Percentiles rank a stretch among this genome's conserved stretches.
Evolutionary conservation across 371 early-diverging fungal genomes (phyloP).

Genomic region (Batkoa obscura): DNA sequence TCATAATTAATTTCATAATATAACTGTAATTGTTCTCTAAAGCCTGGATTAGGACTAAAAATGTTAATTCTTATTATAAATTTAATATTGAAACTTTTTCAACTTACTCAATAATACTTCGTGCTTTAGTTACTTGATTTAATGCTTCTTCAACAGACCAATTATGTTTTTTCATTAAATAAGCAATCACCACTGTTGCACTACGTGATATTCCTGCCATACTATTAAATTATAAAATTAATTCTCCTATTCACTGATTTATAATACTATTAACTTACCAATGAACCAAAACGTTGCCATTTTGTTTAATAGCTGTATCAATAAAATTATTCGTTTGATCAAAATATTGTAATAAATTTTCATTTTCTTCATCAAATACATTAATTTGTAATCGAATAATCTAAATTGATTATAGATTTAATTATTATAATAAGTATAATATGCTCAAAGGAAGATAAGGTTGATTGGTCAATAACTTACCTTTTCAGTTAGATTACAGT

Average conservation of each 20-base stretch:
- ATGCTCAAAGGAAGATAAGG: too few species aligned
- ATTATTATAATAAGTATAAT: background rate
- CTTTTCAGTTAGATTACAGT: background rate
- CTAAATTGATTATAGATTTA: background rate
- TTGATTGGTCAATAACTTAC: too few species aligned
- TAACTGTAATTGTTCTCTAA: conserved; percentile 38
- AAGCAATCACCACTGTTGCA: conserved; percentile 33
- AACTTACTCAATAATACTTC: conserved; percentile 27
- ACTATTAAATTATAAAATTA: conserved; percentile 8
- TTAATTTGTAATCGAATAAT: conserved; percentile 29
- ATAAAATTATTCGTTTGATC: conserved; percentile 39
- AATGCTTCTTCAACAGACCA: conserved; percentile 28
- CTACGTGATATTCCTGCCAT: conserved; percentile 40
- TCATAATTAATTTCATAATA: conserved; percentile 35
- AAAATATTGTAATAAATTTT: conserved; percentile 51
- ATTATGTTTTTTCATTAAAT: conserved; percentile 34
- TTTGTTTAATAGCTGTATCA: conserved; percentile 17
- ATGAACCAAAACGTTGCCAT: conserved; percentile 41
- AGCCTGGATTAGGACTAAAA: conserved; percentile 50
- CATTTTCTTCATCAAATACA: conserved; percentile 37
- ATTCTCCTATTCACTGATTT: too few species aligned
- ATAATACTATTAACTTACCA: conserved; percentile 28
- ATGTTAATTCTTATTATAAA: background rate
- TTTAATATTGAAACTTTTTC: background rate
- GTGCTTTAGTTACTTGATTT: conserved; percentile 19